Percentiles rank a stretch among this genome's conserved stretches.
Evolutionary conservation across 2,329 filamentous ascomycete genomes (phyloP).

Genomic region (Talaromyces sp.): DNA sequence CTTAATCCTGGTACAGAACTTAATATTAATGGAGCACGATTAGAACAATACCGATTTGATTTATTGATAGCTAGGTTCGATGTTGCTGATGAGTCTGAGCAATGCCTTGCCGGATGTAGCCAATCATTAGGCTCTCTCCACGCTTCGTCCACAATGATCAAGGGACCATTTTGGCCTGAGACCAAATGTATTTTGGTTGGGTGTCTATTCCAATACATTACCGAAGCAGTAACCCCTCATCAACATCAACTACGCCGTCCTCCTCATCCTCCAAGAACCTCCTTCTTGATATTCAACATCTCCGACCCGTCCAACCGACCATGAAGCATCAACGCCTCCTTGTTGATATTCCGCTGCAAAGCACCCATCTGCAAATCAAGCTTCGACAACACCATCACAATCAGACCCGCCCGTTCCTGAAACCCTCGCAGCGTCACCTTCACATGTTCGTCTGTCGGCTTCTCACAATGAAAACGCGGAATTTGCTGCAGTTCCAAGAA

Average conservation of each 20-base stretch:
- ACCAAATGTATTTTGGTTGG: not conserved
- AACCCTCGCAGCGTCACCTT: not conserved
- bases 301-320: constrained; percentile 18
- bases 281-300: constrained; percentile 1
- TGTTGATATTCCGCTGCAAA: constrained; percentile 41
- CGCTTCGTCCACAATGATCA: not conserved
- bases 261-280: not conserved
- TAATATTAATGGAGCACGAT: not conserved
- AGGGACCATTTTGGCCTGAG: not conserved
- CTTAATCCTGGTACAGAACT: not conserved
- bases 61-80: not conserved
- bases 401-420: constrained; percentile 17
- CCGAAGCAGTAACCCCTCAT: too few species aligned
- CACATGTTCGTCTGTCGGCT: not conserved
- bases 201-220: not conserved
- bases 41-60: not conserved
- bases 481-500: constrained; percentile 20
- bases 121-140: not conserved
- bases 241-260: too few species aligned
- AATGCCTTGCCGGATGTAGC: not conserved
- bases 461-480: not conserved
- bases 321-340: constrained; percentile 54
- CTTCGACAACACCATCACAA: constrained; percentile 19
- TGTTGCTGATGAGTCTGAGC: not conserved
- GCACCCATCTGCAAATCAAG: constrained; percentile 22